A percentile compares a stretch with the other conserved stretches of the same genome.
Evolutionary conservation across 2,329 filamentous ascomycete species (phyloP).

Genomic region (Beauveria rudraprayagi): DNA sequence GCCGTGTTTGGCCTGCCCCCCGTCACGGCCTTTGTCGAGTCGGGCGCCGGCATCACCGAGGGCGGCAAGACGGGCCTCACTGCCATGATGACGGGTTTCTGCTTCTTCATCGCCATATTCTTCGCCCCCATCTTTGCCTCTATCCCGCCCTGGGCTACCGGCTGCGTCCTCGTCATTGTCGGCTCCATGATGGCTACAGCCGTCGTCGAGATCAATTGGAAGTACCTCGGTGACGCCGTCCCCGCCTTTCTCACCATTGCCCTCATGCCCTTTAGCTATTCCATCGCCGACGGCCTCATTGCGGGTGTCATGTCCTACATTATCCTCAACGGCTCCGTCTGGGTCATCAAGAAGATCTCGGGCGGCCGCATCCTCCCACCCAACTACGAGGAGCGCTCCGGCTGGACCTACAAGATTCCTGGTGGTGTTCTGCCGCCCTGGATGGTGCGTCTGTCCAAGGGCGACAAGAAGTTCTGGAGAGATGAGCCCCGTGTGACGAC

Average conservation of each 20-base stretch:
- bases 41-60: slow-evolving; percentile 83
- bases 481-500: slow-evolving; percentile 16
- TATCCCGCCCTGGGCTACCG: slow-evolving; percentile 83
- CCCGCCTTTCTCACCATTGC: slow-evolving; percentile 79
- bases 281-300: slow-evolving; percentile 79
- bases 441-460: slow-evolving; percentile 53
- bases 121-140: slow-evolving; percentile 87
- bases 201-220: slow-evolving; percentile 81
- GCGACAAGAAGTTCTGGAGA: slow-evolving; percentile 70
- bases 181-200: slow-evolving; percentile 80
- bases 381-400: slow-evolving; percentile 69
- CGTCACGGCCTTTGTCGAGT: slow-evolving; percentile 81
- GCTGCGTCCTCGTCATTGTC: slow-evolving; percentile 78
- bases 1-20: slow-evolving; percentile 70
- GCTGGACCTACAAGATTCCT: slow-evolving; percentile 69
- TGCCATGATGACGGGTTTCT: slow-evolving; percentile 67
- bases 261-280: slow-evolving; percentile 86
- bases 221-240: slow-evolving; percentile 73
- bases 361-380: slow-evolving; percentile 64
- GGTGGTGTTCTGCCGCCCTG: slow-evolving; percentile 70
- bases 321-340: slow-evolving; percentile 64
- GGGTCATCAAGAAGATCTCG: slow-evolving; percentile 57
- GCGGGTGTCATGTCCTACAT: slow-evolving; percentile 72
- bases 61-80: slow-evolving; percentile 82
- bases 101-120: slow-evolving; percentile 82